A percentile compares a stretch with the other conserved stretches of the same genome.
Evolutionary conservation across 2,329 filamentous ascomycete species (phyloP).

Genomic region (Pseudopyrenochaeta lycopersici): DNA sequence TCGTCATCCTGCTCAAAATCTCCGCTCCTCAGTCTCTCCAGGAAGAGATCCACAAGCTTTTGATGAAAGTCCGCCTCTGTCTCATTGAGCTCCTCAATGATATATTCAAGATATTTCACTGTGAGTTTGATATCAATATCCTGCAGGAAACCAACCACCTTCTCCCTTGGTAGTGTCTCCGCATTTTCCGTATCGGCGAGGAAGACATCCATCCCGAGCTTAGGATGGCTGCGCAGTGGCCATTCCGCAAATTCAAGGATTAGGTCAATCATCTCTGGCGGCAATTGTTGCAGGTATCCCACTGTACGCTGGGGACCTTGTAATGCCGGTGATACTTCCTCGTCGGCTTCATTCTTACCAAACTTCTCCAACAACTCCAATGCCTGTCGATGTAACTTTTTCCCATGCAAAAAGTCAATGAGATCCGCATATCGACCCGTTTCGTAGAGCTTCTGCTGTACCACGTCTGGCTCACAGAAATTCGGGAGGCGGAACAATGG

Average conservation of each 20-base stretch:
- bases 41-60: slow-evolving; percentile 76
- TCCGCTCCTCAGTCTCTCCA: slow-evolving; percentile 61
- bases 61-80: slow-evolving; percentile 88
- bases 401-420: slow-evolving; percentile 97
- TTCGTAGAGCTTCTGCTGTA: slow-evolving; percentile 90
- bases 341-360: slow-evolving; percentile 65
- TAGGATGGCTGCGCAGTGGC: slow-evolving; percentile 77
- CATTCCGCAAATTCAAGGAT: slow-evolving; percentile 92
- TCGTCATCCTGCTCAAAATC: slow-evolving; percentile 46
- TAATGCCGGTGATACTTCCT: slow-evolving; percentile 63
- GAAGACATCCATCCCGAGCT: slow-evolving; percentile 90
- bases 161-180: slow-evolving; percentile 82
- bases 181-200: slow-evolving; percentile 93
- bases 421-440: slow-evolving; percentile 89
- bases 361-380: slow-evolving; percentile 84
- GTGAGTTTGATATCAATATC: slow-evolving; percentile 76
- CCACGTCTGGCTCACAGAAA: slow-evolving; percentile 94
- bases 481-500: slow-evolving; percentile 95
- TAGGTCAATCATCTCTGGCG: slow-evolving; percentile 86
- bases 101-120: slow-evolving; percentile 85
- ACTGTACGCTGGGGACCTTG: slow-evolving; percentile 86
- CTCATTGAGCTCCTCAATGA: slow-evolving; percentile 88
- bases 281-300: slow-evolving; percentile 86
- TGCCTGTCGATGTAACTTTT: slow-evolving; percentile 88
- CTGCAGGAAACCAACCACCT: slow-evolving; percentile 77